These are phyloP conservation scores for Macroventuria anomochaeta DNA, from an alignment of 2,329 filamentous ascomycete genomes.

Conservation along the genomic window DNA sequence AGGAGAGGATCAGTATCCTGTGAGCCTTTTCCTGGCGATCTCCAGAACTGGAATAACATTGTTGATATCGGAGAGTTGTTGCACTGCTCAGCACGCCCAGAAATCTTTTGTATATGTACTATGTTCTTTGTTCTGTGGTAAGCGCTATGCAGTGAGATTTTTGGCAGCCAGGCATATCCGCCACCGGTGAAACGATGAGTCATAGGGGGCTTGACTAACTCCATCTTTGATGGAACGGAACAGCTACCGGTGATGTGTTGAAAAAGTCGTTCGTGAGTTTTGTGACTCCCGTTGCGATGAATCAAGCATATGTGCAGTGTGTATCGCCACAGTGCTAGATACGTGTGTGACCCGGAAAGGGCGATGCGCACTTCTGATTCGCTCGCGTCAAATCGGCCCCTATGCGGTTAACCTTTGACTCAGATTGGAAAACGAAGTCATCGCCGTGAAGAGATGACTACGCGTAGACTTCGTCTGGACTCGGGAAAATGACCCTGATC, in stretches of 20 bases:
- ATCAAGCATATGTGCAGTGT: not conserved
- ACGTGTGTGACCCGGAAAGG: not conserved
- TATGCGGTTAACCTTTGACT: not conserved
- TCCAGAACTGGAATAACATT: slow-evolving; percentile 15
- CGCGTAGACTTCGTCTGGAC: no score
- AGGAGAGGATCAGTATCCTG: slow-evolving; percentile 19
- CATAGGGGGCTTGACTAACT: not conserved
- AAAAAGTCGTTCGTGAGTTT: no score
- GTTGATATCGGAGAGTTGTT: not conserved
- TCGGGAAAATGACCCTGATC: no score
- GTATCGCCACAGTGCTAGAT: not conserved
- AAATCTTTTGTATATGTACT: not conserved
- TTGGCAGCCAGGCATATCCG: not conserved
- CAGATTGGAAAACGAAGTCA: not conserved
- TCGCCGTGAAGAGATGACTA: not conserved
- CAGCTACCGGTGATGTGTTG: not conserved
- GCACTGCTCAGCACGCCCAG: no score
- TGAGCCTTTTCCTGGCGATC: slow-evolving; percentile 11
- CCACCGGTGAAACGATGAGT: not conserved
- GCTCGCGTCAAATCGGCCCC: not conserved
- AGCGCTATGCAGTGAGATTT: not conserved
- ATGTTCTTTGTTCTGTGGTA: not conserved
- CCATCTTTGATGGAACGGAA: not conserved
- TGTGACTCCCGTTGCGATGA: no score
- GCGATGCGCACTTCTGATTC: not conserved